Percentiles rank a stretch among this genome's conserved stretches.
phyloP scores from a whole-genome alignment of 352 stramenopile species.

The Aphanomyces euteiches region DNA sequence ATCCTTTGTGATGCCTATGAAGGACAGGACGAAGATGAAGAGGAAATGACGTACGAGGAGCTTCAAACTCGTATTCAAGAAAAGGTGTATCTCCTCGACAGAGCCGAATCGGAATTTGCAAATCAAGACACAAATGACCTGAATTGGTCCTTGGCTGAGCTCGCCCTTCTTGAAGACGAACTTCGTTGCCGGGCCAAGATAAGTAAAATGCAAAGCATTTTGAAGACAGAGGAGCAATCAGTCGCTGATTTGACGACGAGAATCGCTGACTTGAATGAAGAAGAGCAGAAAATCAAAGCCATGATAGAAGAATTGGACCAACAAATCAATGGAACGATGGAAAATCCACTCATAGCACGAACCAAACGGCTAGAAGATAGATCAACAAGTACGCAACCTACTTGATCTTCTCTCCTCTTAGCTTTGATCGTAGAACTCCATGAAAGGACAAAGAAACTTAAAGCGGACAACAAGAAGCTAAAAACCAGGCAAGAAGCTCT shows the following conservation, averaged over 20 bases:
- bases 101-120: not conserved
- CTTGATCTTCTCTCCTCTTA: no score
- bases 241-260: not conserved
- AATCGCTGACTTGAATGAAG: not conserved
- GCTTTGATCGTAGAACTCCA: slow-evolving; percentile 3
- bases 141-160: not conserved
- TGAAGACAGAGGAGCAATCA: not conserved
- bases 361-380: slow-evolving; percentile 6
- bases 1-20: not conserved
- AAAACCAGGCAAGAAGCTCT: not conserved
- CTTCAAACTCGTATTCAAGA: not conserved
- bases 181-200: not conserved
- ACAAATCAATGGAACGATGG: not conserved
- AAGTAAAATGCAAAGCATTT: not conserved
- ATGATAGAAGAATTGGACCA: not conserved
- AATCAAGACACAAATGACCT: not conserved
- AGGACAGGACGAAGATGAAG: not conserved
- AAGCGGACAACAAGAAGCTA: slow-evolving; percentile 15
- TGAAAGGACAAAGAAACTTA: slow-evolving; percentile 6
- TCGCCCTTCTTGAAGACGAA: not conserved
- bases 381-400: not conserved
- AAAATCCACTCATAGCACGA: slow-evolving; percentile 5
- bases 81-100: not conserved
- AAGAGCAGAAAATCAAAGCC: not conserved
- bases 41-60: not conserved